phyloP scores from a whole-genome alignment of 805 yeast genomes.

The Myxozyma udenii region DNA sequence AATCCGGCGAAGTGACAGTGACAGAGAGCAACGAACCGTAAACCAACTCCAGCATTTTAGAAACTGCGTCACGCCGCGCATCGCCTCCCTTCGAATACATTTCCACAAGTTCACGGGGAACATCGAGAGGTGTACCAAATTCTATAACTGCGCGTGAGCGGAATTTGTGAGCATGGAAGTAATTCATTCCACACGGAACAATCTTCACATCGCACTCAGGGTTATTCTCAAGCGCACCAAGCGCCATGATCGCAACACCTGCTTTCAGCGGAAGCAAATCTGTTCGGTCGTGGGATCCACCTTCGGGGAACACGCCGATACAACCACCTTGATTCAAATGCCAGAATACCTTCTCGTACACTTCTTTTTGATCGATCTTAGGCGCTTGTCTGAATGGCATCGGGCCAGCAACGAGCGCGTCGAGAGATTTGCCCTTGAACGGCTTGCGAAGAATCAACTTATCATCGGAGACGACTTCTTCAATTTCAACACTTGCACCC shows the following conservation, averaged over 20 bases:
- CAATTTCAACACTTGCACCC: conserved; percentile 70
- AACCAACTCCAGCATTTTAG: conserved; percentile 64
- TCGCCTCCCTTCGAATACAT: conserved; percentile 61
- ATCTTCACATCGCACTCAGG: conserved; percentile 76
- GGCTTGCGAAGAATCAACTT: conserved; percentile 66
- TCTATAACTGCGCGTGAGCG: conserved; percentile 94
- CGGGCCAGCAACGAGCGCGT: conserved; percentile 47
- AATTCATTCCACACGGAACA: conserved; percentile 97
- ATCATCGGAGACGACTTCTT: conserved; percentile 65
- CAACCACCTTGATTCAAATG: conserved; percentile 78
- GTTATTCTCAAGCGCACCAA: conserved; percentile 82
- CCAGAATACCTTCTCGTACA: conserved; percentile 78
- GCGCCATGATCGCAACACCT: conserved; percentile 97
- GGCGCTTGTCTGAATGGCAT: conserved; percentile 68
- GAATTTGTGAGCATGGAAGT: conserved; percentile 92
- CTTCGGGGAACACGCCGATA: conserved; percentile 94
- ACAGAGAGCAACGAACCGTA: conserved; percentile 81
- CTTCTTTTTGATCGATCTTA: conserved; percentile 79
- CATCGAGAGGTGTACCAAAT: conserved; percentile 82
- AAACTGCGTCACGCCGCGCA: conserved; percentile 71
- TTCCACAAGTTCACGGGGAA: conserved; percentile 57
- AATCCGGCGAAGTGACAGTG: conserved; percentile 86
- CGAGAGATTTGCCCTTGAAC: conserved; percentile 51
- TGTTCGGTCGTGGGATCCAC: conserved; percentile 95
- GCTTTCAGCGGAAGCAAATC: conserved; percentile 90